Evolutionary conservation across 1,284 basidiomycete genomes (phyloP), one percentile per base, ranked within the genome.

Genomic region (Ceratobasidium sp.): DNA sequence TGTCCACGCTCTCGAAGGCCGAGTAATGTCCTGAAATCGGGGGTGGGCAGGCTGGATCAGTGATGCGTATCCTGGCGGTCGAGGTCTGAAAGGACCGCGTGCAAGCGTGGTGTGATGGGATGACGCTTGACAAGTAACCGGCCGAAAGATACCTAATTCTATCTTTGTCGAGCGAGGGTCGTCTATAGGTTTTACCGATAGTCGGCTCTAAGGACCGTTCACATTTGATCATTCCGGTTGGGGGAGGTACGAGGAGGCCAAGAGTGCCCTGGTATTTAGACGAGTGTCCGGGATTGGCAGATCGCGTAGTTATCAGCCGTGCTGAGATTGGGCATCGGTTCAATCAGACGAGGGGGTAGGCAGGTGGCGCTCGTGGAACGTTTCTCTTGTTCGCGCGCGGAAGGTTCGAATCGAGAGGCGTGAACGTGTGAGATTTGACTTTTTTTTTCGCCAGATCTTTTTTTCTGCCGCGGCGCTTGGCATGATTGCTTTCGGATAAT

Each of bases 81-180:
- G 57, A 59, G 57, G n/a, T 59, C 57, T 59, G 36, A 39, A 34
- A 59, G 57, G 57, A 59, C 57, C 57, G 41, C 57, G 26, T 43
- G 57, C 57, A 41, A 43, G 57, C 53, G 30, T 55, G 53, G 52
- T 53, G 52, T 53, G 52, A n/a, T 45, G 28, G 14, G 6, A 53
- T 52, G 23, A 52, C 48, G 23, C 48, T 52, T 14, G 28, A 53
- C 52, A 55, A 55, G 53, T 55, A 55, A 55, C 53, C 53, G 53
- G 53, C 50, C 50, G 50, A 53, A 26, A 53, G 21, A 21, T 23
- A 53, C 23, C 8, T 14, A 39, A 45, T 45, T 45, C 43, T 45
- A 45, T 45, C 43, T 45, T 39, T 39, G 6, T 39, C 36, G 36
- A 6, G 14, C 3, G 8, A 12, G 6, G 43, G 16, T 9, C 10